These are phyloP conservation scores for Aspergillus hiratsukae DNA, from an alignment of 2,329 filamentous ascomycete genomes.

Conservation along the genomic window DNA sequence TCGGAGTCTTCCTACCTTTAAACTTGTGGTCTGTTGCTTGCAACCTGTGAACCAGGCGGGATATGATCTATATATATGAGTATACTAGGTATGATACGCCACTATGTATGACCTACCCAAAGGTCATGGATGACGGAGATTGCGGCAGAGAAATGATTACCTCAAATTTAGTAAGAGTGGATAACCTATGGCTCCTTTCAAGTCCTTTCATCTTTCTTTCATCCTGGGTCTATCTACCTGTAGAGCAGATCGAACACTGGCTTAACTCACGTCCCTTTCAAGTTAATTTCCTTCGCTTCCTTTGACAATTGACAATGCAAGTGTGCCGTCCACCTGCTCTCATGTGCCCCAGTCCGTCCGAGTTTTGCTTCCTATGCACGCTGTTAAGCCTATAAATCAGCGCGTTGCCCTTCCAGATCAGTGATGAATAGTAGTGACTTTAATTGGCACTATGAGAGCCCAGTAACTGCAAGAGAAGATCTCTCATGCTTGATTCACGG, in stretches of 20 bases:
- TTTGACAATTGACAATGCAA: not conserved
- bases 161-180: not conserved
- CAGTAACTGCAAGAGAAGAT: no score
- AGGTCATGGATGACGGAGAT: not conserved
- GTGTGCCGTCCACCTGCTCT: not conserved
- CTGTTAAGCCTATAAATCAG: no score
- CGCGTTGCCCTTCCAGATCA: no score
- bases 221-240: not conserved
- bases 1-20: not conserved
- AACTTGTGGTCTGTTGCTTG: not conserved
- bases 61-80: not conserved
- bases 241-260: not conserved
- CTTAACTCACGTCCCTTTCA: not conserved
- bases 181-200: not conserved
- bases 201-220: not conserved
- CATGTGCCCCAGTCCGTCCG: not conserved
- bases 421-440: no score
- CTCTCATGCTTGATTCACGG: no score
- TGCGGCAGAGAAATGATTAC: not conserved
- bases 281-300: not conserved
- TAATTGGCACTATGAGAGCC: no score
- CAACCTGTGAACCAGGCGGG: not conserved
- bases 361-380: no score
- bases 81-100: not conserved
- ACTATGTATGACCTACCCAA: not conserved